Evolutionary conservation across 345 rosid species (phyloP), one percentile per base, ranked within the genome.

Genomic region (Heritiera littoralis): DNA sequence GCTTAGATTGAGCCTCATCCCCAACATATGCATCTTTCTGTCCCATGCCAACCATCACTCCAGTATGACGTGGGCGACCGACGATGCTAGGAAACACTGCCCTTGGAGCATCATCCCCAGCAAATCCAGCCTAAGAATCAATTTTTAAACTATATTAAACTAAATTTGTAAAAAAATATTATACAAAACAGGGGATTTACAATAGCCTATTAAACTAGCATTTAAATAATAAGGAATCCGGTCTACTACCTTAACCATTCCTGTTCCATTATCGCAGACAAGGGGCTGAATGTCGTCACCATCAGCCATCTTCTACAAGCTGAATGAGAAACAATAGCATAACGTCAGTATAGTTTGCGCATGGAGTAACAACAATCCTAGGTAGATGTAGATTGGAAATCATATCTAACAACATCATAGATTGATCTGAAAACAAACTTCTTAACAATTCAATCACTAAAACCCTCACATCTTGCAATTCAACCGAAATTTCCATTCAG

Each of bases 1-100:
- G 87, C 87, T 90, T 90, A 13, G 93, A 91, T 80, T 89, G 93
- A 69, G 93, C 95, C 83, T 91, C 95, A 68, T 91, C 94, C 59
- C 94, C 94, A 73, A 89, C 92, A 61, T 89, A 90, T 17, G 91
- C 92, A 84, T 90, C 93, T 72, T 90, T 90, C 85, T 88, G 93
- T 43, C 92, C 93, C 93, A 90, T 89, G 63, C 93, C 92, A 71
- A 90, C 93, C 93, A 90, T 90, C 80, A 90, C 93, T 32, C 92
- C 93, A 0, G 92, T 89, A 71, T 90, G 93, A 46, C 93, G 89
- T 3, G 93, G 93, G 77, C 90, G 92, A 3, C 92, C 92, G 52
- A 85, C 89, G 61, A 90, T 87, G 86, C 94, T 90, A 15, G 94
- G 92, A 71, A 89, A 89, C 66, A 90, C 94, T 2, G 94, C 94